phyloP scores from a whole-genome alignment of 768 basidiomycete genomes.

The Pleurotus tuber-regium region DNA sequence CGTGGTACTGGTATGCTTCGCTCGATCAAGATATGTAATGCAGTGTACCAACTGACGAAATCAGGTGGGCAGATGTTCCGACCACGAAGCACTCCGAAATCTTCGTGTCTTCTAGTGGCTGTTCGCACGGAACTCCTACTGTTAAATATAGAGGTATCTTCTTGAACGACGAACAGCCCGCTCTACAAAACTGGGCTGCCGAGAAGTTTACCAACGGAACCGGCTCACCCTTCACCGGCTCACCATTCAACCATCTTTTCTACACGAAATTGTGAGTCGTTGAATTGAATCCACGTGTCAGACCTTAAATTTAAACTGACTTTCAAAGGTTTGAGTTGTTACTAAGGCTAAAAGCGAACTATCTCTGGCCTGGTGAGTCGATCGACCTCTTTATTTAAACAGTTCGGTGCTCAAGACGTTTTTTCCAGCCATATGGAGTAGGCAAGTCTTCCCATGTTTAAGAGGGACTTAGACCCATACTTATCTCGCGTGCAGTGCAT shows the following conservation, averaged over 20 bases:
- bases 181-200: constrained; percentile 67
- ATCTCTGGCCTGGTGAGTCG: constrained; percentile 62
- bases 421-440: constrained; percentile 39
- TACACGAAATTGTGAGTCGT: constrained; percentile 49
- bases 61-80: constrained; percentile 81
- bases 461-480: neutral
- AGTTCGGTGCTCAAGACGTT: neutral
- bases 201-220: constrained; percentile 68
- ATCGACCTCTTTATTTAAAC: neutral
- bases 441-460: constrained; percentile 22
- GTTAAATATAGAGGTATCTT: constrained; percentile 74
- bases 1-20: constrained; percentile 59
- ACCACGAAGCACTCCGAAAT: constrained; percentile 46
- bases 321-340: constrained; percentile 58
- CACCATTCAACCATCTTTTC: constrained; percentile 63
- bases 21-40: constrained; percentile 1
- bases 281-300: too few species aligned
- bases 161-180: constrained; percentile 76
- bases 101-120: constrained; percentile 42
- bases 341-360: constrained; percentile 65
- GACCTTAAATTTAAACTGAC: neutral
- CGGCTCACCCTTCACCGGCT: constrained; percentile 42
- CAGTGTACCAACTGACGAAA: constrained; percentile 12
- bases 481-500: constrained; percentile 33
- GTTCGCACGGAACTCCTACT: constrained; percentile 59